Base-by-base conservation (phyloP, 1,139 yeast species). In the Debaryomycetaceae sp. region DNA sequence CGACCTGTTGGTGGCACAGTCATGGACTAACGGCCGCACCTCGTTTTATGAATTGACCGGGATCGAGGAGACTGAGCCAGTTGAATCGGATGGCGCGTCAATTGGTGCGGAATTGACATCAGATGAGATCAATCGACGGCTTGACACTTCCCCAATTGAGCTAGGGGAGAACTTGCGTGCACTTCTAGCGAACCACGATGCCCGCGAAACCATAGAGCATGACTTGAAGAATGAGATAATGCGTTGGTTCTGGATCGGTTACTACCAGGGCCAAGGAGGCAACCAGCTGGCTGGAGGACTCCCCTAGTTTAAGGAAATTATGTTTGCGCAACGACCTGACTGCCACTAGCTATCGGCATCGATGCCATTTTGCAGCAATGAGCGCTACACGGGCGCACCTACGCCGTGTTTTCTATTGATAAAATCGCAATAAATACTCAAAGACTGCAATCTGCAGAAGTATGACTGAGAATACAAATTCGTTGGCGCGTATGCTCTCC, bases 231-330 rank as follows among this genome's bases (percentile, higher is more conserved):
- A 29, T 10, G 35, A 32, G 22, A 13, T 32, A 16, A 32, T 32
- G 35, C 13, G 35, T 7, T 32, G 35, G 35, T 32, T 32, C 22
- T 32, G 35, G 35, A 29, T 25, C 30, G 35, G 35, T 10, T 32
- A 29, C 23, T 25, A 25, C 22, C 25, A 32, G 12, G 23, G 28
- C 5, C 25, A 30, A 26, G 5, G n/a, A 26, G 15, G 34, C 32
- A 9, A 13, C 11, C 13, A 25, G 25, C 5, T 13, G 26, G 11
- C 23, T 25, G 18, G 11, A 25, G 15, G 5, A 18, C 29, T 9
- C 13, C 4, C n/a, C n/a, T n/a, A n/a, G n/a, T n/a, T n/a, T n/a
- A n/a, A n/a, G n/a, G n/a, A n/a, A n/a, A n/a, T n/a, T n/a, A n/a
- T n/a, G n/a, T n/a, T n/a, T n/a, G n/a, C n/a, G n/a, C n/a, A n/a